phyloP scores from a whole-genome alignment of 2,329 filamentous ascomycete species.

The Trichoderma lentiforme region DNA sequence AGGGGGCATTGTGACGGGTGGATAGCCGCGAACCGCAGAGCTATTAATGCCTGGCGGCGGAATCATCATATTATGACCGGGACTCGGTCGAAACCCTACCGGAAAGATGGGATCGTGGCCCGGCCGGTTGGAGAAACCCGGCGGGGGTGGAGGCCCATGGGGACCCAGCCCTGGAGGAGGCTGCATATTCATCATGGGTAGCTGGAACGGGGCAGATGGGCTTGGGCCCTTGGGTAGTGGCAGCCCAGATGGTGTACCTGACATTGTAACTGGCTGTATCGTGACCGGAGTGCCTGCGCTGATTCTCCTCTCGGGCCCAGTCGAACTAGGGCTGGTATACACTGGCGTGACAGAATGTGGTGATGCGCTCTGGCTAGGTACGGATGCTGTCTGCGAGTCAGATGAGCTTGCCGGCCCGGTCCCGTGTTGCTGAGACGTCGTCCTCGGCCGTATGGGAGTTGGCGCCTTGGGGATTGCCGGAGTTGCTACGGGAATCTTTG shows the following conservation, averaged over 20 bases:
- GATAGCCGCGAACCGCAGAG: slow-evolving; percentile 43
- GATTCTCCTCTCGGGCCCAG: slow-evolving; percentile 62
- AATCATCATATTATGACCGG: slow-evolving; percentile 45
- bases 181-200: slow-evolving; percentile 54
- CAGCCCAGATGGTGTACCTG: slow-evolving; percentile 56
- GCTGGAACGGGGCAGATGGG: slow-evolving; percentile 49
- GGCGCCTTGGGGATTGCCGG: slow-evolving; percentile 80
- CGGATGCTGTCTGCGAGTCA: slow-evolving; percentile 59
- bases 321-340: slow-evolving; percentile 63
- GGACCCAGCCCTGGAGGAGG: slow-evolving; percentile 39
- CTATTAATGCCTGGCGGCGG: slow-evolving; percentile 51
- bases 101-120: slow-evolving; percentile 50
- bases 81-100: slow-evolving; percentile 45
- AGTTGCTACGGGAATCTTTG: slow-evolving; percentile 73
- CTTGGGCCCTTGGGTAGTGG: slow-evolving; percentile 32
- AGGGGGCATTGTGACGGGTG: slow-evolving; percentile 36
- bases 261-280: slow-evolving; percentile 32
- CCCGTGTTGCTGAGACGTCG: slow-evolving; percentile 78
- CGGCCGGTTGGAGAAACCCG: slow-evolving; percentile 56
- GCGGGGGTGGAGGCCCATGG: slow-evolving; percentile 39
- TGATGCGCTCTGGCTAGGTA: slow-evolving; percentile 54
- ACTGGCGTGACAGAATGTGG: slow-evolving; percentile 61
- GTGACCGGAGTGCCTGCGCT: slow-evolving; percentile 39
- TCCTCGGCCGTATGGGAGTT: slow-evolving; percentile 72
- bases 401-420: slow-evolving; percentile 67